These are phyloP conservation scores for Penicillium simplicissimum DNA, from an alignment of 495 filamentous ascomycete genomes.

Conservation along the genomic window DNA sequence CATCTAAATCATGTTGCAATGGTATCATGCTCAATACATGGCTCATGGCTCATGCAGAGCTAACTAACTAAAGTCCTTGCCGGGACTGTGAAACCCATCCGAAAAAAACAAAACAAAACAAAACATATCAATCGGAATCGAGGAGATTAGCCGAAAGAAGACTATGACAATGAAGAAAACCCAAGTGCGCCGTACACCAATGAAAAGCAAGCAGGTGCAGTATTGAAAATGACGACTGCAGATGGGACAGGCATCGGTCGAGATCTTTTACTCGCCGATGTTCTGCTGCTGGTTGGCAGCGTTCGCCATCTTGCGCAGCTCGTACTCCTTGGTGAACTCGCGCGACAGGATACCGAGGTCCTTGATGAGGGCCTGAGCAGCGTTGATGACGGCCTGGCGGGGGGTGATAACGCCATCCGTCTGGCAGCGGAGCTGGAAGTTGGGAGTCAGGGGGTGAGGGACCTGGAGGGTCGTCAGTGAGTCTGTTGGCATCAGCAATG, in stretches of 20 bases:
- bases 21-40: constrained; percentile 12
- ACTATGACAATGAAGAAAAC: constrained; percentile 10
- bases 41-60: constrained; percentile 1
- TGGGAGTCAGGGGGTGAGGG: constrained; percentile 81
- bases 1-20: constrained; percentile 2
- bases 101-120: not conserved
- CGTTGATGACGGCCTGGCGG: constrained; percentile 77
- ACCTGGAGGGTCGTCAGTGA: constrained; percentile 45
- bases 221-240: not conserved
- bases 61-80: constrained; percentile 13
- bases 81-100: constrained; percentile 9
- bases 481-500: constrained; percentile 3
- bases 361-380: constrained; percentile 75
- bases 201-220: constrained; percentile 12
- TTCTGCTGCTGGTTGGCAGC: constrained; percentile 48
- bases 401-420: constrained; percentile 88
- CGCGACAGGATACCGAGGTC: constrained; percentile 74
- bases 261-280: constrained; percentile 24
- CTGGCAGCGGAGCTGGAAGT: constrained; percentile 84
- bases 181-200: constrained; percentile 19
- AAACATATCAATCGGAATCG: not conserved
- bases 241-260: not conserved
- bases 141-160: not conserved
- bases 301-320: constrained; percentile 85
- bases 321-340: constrained; percentile 94